Conservation (phyloP, 495 filamentous ascomycete species). For the Bacidia rubella region DNA sequence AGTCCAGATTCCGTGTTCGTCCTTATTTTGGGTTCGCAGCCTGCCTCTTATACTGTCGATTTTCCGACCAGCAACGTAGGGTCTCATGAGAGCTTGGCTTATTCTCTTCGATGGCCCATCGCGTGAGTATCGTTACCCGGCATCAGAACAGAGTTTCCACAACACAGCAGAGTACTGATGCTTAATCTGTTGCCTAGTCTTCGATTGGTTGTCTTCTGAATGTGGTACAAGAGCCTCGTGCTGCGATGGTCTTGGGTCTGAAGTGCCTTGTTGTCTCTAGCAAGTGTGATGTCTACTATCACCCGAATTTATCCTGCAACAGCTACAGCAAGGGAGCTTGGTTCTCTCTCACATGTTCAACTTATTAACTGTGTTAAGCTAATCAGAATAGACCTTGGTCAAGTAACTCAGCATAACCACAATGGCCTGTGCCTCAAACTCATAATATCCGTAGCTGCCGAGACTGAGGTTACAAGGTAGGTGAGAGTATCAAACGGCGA, state of each 20-base stretch:
- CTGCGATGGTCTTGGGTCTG: neutral
- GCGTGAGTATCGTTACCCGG: neutral
- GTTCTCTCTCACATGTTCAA: neutral
- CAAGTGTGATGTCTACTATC: neutral
- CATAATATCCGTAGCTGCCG: conserved; percentile 26
- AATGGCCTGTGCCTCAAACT: conserved; percentile 24
- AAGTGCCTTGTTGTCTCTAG: neutral
- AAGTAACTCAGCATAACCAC: conserved; percentile 22
- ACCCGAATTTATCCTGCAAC: neutral
- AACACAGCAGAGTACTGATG: neutral
- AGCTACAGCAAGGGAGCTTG: neutral
- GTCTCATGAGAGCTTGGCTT: neutral
- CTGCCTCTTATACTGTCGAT: neutral
- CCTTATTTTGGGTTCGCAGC: neutral
- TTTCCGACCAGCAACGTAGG: neutral
- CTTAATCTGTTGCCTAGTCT: neutral
- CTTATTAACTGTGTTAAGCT: neutral
- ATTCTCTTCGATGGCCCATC: neutral
- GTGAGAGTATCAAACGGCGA: conserved; percentile 22
- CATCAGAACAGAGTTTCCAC: neutral
- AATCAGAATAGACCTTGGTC: neutral
- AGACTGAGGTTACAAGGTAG: conserved; percentile 19
- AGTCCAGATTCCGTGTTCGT: neutral
- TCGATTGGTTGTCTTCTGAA: neutral
- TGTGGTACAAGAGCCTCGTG: too few relatives aligned